Conservation (phyloP, 148 eudicot species). For the Talinum fruticosum region DNA sequence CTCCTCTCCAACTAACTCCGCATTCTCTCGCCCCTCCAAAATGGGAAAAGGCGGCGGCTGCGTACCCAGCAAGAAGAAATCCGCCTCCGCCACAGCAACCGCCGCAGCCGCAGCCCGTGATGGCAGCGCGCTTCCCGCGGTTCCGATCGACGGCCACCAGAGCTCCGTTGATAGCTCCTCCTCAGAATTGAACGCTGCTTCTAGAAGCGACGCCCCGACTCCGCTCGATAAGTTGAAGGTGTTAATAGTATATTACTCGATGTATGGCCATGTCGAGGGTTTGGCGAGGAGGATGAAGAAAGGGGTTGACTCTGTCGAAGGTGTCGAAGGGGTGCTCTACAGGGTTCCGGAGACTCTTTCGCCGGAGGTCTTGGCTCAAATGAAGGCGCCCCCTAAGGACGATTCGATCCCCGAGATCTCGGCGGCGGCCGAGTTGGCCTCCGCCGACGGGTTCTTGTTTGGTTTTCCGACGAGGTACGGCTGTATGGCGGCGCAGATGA, state of each 20-base stretch:
- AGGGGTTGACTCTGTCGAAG: conserved; percentile 67
- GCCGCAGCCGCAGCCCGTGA: background rate
- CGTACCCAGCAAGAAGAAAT: conserved; percentile 62
- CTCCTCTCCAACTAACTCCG: background rate
- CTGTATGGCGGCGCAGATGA: conserved; percentile 93
- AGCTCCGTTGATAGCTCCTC: conserved; percentile 11
- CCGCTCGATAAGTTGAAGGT: conserved; percentile 40
- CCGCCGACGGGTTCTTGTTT: conserved; percentile 69
- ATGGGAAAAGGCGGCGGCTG: conserved; percentile 99
- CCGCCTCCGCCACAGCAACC: conserved; percentile 14
- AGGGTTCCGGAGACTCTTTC: conserved; percentile 82
- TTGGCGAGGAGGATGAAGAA: conserved; percentile 63
- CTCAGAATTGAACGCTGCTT: background rate
- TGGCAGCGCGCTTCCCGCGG: conserved; percentile 15
- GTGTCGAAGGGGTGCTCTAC: conserved; percentile 58
- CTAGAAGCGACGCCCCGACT: conserved; percentile 17
- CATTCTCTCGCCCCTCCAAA: background rate
- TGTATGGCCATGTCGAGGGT: conserved; percentile 89
- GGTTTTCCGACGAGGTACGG: conserved; percentile 97
- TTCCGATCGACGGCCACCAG: background rate
- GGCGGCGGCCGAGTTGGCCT: conserved; percentile 39
- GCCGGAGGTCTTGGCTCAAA: conserved; percentile 44
- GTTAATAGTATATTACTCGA: conserved; percentile 75
- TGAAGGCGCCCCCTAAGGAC: conserved; percentile 76
- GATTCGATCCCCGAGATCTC: conserved; percentile 60